Conservation (phyloP, 495 filamentous ascomycete genomes). For the Trypethelium eluteriae region DNA sequence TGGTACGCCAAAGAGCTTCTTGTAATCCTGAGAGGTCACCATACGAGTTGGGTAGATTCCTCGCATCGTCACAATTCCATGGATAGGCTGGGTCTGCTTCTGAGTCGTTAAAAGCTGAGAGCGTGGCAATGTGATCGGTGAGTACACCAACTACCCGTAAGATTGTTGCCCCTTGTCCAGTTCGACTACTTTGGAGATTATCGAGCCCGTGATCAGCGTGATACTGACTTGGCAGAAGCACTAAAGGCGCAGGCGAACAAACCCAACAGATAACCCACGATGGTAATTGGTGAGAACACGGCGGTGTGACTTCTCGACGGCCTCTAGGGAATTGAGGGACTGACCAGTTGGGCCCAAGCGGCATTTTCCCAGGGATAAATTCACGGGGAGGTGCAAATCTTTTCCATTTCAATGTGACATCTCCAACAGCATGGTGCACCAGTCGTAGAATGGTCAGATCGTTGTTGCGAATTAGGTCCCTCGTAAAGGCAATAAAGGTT, state of each 20-base stretch:
- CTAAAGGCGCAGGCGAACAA: not conserved
- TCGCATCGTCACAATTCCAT: not conserved
- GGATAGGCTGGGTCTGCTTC: not conserved
- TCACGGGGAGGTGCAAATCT: not conserved
- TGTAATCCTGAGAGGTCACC: not conserved
- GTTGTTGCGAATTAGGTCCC: not conserved
- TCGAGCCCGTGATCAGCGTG: not conserved
- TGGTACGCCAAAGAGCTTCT: not conserved
- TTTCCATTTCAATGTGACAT: not conserved
- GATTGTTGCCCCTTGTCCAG: not conserved
- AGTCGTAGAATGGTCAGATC: not conserved
- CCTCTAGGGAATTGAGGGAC: not conserved
- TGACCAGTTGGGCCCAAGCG: not conserved
- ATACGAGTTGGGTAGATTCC: not conserved
- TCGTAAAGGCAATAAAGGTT: not conserved
- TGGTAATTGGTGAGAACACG: not conserved
- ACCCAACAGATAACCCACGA: not conserved
- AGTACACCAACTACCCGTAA: not conserved
- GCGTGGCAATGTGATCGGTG: not conserved
- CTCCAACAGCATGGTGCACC: not conserved
- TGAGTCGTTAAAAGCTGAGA: not conserved
- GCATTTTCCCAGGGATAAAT: not conserved
- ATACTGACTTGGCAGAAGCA: not conserved
- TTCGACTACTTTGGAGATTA: not conserved
- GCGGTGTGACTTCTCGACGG: not conserved